Evolutionary conservation across 148 eudicot genomes (phyloP).

Genomic region (Mesembryanthemum crystallinum): DNA sequence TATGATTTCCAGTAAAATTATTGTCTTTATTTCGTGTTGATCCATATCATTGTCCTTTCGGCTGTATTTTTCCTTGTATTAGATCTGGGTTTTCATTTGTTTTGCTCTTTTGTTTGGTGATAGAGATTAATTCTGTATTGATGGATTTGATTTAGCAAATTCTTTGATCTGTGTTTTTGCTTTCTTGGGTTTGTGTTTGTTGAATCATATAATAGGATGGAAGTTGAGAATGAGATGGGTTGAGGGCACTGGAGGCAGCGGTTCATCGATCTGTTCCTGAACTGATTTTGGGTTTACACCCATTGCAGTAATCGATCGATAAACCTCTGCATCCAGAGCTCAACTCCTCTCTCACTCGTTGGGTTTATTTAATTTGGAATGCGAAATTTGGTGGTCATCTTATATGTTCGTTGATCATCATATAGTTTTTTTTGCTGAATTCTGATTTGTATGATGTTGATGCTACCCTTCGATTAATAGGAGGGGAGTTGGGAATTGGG

Average conservation of each 20-base stretch:
- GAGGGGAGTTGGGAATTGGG: too few relatives aligned
- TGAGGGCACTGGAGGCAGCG: constrained; percentile 80
- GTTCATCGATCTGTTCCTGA: constrained; percentile 81
- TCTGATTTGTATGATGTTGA: neutral
- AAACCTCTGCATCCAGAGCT: constrained; percentile 94
- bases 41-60: neutral
- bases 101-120: neutral
- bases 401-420: too few relatives aligned
- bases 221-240: constrained; percentile 8
- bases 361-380: neutral
- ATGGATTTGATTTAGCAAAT: neutral
- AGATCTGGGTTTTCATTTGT: constrained; percentile 11
- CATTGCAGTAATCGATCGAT: constrained; percentile 67
- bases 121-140: neutral
- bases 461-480: neutral
- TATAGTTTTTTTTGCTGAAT: too few relatives aligned
- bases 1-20: neutral
- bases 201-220: too few relatives aligned
- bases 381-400: neutral
- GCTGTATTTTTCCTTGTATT: neutral
- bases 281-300: constrained; percentile 7
- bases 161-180: neutral
- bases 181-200: neutral
- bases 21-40: neutral
- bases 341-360: constrained; percentile 10